phyloP scores from a whole-genome alignment of 2,329 filamentous ascomycete genomes.

The Penicillium aurantiogriseum region DNA sequence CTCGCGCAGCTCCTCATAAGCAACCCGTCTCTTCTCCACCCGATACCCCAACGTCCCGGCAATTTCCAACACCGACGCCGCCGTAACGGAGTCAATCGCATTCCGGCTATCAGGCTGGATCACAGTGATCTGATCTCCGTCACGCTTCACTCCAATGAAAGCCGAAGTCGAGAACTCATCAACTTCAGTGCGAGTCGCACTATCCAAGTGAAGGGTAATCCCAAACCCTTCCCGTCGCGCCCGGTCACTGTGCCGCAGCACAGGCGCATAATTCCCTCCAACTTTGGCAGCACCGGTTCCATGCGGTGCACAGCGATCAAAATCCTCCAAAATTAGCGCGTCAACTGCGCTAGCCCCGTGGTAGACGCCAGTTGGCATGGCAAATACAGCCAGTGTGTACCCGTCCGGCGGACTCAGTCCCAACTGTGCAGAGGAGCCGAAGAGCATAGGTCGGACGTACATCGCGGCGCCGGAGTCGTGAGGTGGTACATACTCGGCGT shows the following conservation, averaged over 20 bases:
- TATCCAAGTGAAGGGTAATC: constrained; percentile 94
- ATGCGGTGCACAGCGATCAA: constrained; percentile 88
- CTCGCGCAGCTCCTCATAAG: constrained; percentile 59
- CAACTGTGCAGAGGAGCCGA: constrained; percentile 82
- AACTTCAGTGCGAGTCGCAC: constrained; percentile 75
- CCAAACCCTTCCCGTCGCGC: constrained; percentile 77
- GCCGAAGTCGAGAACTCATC: constrained; percentile 96
- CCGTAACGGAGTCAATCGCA: constrained; percentile 85
- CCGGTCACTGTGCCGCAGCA: constrained; percentile 80
- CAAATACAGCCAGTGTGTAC: constrained; percentile 88
- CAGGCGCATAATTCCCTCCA: constrained; percentile 93
- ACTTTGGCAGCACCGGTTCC: constrained; percentile 91
- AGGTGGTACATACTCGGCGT: constrained; percentile 88
- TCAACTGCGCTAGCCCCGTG: constrained; percentile 87
- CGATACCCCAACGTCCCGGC: constrained; percentile 76
- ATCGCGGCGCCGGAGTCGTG: constrained; percentile 85
- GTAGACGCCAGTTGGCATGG: constrained; percentile 89
- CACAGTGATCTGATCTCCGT: constrained; percentile 63
- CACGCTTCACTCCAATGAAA: constrained; percentile 75
- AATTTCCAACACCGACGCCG: constrained; percentile 73
- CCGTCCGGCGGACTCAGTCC: constrained; percentile 84
- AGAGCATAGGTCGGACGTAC: constrained; percentile 87
- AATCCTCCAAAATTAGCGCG: constrained; percentile 84
- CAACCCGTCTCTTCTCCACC: constrained; percentile 68
- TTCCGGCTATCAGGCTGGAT: constrained; percentile 84